A percentile compares a stretch with the other conserved stretches of the same genome.
Conservation (phyloP, 306 rosid species). For the Castanea mollissima region DNA sequence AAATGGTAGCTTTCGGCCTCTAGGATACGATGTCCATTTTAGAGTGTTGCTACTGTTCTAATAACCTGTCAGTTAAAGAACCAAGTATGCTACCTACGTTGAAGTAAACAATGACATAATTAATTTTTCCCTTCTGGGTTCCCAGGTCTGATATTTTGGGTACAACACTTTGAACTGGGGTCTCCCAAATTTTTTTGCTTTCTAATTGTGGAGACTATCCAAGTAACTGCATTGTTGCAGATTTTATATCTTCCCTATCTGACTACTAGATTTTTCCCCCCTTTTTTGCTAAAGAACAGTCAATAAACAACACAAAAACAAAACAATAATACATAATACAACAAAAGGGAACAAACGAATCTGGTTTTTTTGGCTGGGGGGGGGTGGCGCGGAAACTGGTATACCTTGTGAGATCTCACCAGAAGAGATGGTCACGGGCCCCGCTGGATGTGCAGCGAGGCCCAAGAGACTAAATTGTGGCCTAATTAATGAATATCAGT, state of each 20-base stretch:
- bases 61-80: neutral
- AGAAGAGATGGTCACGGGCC: too few species aligned
- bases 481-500: neutral
- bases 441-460: too few species aligned
- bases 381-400: too few species aligned
- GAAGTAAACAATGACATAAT: neutral
- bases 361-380: too few species aligned
- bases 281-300: too few species aligned
- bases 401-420: too few species aligned
- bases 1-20: too few species aligned
- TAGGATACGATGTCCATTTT: too few species aligned
- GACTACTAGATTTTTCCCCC: neutral
- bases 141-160: neutral
- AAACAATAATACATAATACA: too few species aligned
- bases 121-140: neutral
- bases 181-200: neutral
- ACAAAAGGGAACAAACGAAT: too few species aligned
- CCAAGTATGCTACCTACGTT: neutral
- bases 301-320: too few species aligned
- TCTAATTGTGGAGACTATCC: neutral
- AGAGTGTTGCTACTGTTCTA: neutral
- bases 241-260: neutral
- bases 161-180: neutral
- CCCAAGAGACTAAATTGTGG: too few species aligned
- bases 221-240: neutral